These are phyloP conservation scores for Euphorbia celastroides DNA, from an alignment of 441 rosid genomes.

Conservation along the genomic window DNA sequence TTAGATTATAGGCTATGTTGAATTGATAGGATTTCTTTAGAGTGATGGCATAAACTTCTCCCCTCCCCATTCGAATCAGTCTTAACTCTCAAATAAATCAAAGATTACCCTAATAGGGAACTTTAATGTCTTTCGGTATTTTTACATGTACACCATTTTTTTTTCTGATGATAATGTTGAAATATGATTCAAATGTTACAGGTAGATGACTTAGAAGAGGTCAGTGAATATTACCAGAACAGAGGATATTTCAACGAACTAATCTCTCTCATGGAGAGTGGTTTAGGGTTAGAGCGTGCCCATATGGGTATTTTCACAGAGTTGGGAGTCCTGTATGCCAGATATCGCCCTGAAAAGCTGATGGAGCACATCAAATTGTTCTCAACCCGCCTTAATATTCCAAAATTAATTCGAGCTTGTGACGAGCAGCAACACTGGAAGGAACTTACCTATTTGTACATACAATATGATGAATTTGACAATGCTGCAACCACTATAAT, in stretches of 20 bases:
- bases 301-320: conserved; percentile 99
- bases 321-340: conserved; percentile 97
- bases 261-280: conserved; percentile 99
- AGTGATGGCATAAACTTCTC: not conserved
- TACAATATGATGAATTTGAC: conserved; percentile 93
- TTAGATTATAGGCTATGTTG: not conserved
- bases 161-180: not conserved
- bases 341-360: conserved; percentile 95
- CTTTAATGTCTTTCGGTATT: not conserved
- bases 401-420: conserved; percentile 97
- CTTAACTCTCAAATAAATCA: not conserved
- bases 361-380: conserved; percentile 99
- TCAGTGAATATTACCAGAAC: conserved; percentile 96
- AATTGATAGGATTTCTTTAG: not conserved
- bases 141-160: not conserved
- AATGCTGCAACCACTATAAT: conserved; percentile 98
- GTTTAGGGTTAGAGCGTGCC: conserved; percentile 96
- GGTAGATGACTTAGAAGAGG: conserved; percentile 99
- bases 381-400: conserved; percentile 97
- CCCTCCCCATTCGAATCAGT: not conserved
- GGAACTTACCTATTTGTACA: conserved; percentile 89
- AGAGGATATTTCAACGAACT: conserved; percentile 97
- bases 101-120: not conserved
- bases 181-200: conserved; percentile 20
- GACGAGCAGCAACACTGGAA: conserved; percentile 99